Percentiles rank a stretch among this genome's conserved stretches.
phyloP scores from a whole-genome alignment of 1,284 basidiomycete species.

The Cryptococcus jaspeensis region DNA sequence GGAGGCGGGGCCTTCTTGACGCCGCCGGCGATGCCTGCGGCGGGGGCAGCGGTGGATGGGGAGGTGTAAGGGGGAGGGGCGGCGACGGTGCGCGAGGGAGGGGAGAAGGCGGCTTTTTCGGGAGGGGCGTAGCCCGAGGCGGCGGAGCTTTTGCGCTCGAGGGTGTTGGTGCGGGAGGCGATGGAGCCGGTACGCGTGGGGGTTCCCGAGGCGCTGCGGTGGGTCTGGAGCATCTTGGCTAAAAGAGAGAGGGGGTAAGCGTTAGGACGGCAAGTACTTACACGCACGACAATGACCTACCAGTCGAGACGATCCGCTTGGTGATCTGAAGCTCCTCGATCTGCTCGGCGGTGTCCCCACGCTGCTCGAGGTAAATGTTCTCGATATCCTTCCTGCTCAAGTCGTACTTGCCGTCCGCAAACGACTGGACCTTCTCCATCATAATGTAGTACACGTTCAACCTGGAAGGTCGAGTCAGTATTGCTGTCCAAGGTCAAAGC shows the following conservation, averaged over 20 bases:
- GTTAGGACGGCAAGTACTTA: neutral
- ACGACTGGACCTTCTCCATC: constrained; percentile 86
- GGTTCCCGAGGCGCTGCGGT: constrained; percentile 37
- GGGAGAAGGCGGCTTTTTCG: constrained; percentile 17
- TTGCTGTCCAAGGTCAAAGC: constrained; percentile 4
- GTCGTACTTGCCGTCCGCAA: constrained; percentile 82
- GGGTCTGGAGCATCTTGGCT: constrained; percentile 44
- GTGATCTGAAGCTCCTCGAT: constrained; percentile 75
- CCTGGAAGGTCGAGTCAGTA: constrained; percentile 51
- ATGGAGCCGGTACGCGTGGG: constrained; percentile 51
- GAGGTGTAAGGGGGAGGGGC: constrained; percentile 52
- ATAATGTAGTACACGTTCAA: constrained; percentile 92
- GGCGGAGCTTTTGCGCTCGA: constrained; percentile 54
- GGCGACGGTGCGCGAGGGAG: constrained; percentile 57
- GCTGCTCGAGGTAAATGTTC: constrained; percentile 71
- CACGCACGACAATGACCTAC: constrained; percentile 55
- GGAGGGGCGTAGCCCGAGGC: constrained; percentile 4
- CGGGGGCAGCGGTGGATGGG: constrained; percentile 41
- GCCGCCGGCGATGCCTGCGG: constrained; percentile 51
- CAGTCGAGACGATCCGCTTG: constrained; percentile 77
- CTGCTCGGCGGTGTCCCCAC: constrained; percentile 72
- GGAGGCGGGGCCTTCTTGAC: constrained; percentile 82
- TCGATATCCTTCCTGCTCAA: constrained; percentile 69
- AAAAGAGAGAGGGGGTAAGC: neutral
- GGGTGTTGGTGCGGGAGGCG: constrained; percentile 41